Evolutionary conservation across 1,284 basidiomycete genomes (phyloP), one percentile per base, ranked within the genome.

Genomic region (Grifola frondosa): DNA sequence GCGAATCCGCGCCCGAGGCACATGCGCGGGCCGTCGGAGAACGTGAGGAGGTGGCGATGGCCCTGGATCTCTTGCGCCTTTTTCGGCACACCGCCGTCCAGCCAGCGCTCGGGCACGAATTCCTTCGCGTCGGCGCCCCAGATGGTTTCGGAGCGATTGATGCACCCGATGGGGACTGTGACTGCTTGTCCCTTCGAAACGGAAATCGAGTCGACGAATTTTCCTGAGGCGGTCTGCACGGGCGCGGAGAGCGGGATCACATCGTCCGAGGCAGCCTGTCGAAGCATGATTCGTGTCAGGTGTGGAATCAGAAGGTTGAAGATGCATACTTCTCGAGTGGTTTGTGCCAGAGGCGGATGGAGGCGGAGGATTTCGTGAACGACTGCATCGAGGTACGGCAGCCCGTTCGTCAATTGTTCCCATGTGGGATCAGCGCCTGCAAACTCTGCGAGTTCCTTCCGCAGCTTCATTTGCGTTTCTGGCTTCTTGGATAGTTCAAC

Each of bases 211-310:
- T 69, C 61, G 4, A 71, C 60, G 1, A 57, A 47, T 33, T 66
- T 47, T 0, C 77, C 77, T 1, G 63, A 52, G 4, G 56, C 42
- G 0, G 70, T 71, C 7, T 49, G 54, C 22, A 78, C 46, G 1
- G 75, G 77, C 4, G 54, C 49, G 28, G 63, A 65, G 40, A 81
- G 66, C 0, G 78, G 80, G 16, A 83, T 69, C 2, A 78, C 54
- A 41, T 81, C 78, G 49, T 81, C 76, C 64, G 78, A 60, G 8
- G 61, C 46, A 1, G 57, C 56, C 54, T 56, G 41, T n/a, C n/a
- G n/a, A n/a, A n/a, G n/a, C n/a, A n/a, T n/a, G n/a, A n/a, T n/a
- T n/a, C n/a, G 26, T 16, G 37, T 31, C 8, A 31, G 38, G 2
- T 7, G 23, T 20, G 1, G 10, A 13, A 19, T 11, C 1, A 6